Evolutionary conservation across 2,329 filamentous ascomycete species (phyloP).

Genomic region (Sporothrix inflata): DNA sequence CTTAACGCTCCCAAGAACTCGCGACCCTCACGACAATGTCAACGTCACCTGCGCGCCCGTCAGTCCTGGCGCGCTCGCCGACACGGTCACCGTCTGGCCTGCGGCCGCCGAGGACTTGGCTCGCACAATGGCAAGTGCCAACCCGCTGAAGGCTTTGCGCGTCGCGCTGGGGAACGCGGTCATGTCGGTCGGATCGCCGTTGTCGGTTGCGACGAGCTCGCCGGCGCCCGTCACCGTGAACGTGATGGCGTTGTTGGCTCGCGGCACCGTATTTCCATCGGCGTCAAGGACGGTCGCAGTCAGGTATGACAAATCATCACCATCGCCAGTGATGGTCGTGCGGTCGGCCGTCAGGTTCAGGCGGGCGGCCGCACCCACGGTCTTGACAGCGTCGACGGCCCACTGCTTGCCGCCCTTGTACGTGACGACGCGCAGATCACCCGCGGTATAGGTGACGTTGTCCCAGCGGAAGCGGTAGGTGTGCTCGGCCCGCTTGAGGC

Average conservation of each 20-base stretch:
- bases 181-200: conserved; percentile 53
- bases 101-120: conserved; percentile 35
- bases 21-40: conserved; percentile 3
- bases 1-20: not conserved
- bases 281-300: conserved; percentile 50
- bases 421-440: conserved; percentile 51
- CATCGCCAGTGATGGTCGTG: conserved; percentile 45
- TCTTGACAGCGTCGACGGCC: conserved; percentile 49
- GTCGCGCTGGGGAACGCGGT: conserved; percentile 46
- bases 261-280: conserved; percentile 48
- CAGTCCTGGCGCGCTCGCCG: conserved; percentile 33
- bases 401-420: conserved; percentile 53
- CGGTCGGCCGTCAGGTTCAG: conserved; percentile 47
- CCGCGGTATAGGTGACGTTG: conserved; percentile 51
- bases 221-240: conserved; percentile 51
- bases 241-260: conserved; percentile 47
- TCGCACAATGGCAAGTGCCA: conserved; percentile 47
- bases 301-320: conserved; percentile 52
- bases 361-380: conserved; percentile 46
- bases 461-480: conserved; percentile 60
- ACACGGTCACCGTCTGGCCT: conserved; percentile 22
- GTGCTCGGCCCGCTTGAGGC: conserved; percentile 39
- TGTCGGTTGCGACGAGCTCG: conserved; percentile 55
- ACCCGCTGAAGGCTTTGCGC: conserved; percentile 48
- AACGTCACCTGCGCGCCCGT: conserved; percentile 27